A percentile compares a stretch with the other conserved stretches of the same genome.
Evolutionary conservation across 2,329 filamentous ascomycete genomes (phyloP).

Genomic region (Verticillium nubilum): DNA sequence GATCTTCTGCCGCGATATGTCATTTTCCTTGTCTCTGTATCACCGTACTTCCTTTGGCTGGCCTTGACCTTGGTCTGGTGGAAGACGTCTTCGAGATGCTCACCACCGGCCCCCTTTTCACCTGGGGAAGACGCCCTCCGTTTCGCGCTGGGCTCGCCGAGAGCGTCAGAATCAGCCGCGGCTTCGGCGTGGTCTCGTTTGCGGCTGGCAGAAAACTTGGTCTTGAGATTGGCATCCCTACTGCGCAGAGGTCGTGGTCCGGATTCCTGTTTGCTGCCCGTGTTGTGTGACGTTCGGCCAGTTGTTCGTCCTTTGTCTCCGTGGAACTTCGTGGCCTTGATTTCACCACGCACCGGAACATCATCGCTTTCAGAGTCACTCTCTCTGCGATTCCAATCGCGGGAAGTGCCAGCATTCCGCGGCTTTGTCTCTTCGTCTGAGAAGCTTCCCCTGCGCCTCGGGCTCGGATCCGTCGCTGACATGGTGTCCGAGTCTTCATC

Average conservation of each 20-base stretch:
- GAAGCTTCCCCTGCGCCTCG: neutral
- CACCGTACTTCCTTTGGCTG: neutral
- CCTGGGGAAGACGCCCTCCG: neutral
- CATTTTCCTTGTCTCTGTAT: neutral
- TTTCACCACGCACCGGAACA: slow-evolving; percentile 19
- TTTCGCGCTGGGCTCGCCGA: neutral
- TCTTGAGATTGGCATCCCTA: neutral
- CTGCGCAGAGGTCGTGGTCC: neutral
- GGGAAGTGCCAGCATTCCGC: neutral
- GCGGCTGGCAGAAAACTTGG: neutral
- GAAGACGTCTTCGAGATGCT: neutral
- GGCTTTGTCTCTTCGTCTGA: neutral
- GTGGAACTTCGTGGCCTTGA: slow-evolving; percentile 27
- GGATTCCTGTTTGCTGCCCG: neutral
- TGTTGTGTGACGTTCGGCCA: neutral
- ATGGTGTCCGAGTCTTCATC: neutral
- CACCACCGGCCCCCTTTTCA: neutral
- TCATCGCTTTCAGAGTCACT: slow-evolving; percentile 12
- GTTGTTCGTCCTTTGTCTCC: neutral
- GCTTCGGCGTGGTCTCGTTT: neutral
- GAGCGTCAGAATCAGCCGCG: neutral
- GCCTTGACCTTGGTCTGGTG: neutral
- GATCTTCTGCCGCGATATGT: neutral
- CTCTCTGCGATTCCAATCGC: neutral
- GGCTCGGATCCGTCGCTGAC: neutral